These are phyloP conservation scores for Crithidia sp. DNA, from an alignment of 208 protist species.

Conservation along the genomic window DNA sequence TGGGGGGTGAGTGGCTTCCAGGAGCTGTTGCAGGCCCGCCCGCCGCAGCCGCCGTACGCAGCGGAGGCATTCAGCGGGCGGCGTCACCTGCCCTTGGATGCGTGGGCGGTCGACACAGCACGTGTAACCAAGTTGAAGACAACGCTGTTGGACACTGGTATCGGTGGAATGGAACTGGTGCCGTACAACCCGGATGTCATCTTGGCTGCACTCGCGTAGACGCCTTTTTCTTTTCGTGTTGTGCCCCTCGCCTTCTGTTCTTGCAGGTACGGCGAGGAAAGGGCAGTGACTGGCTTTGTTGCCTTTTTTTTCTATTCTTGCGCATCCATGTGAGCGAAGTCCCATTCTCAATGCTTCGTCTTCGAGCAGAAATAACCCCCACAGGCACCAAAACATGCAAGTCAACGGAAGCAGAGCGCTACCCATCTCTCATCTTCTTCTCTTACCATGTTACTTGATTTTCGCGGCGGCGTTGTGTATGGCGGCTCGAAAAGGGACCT, in stretches of 20 bases:
- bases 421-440: background rate
- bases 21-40: background rate
- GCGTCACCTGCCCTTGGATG: slow-evolving; percentile 32
- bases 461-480: no score
- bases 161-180: background rate
- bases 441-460: background rate
- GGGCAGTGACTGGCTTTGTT: no score
- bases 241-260: background rate
- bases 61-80: slow-evolving; percentile 19
- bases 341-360: no score
- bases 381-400: no score
- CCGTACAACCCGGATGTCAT: slow-evolving; percentile 32
- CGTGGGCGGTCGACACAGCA: slow-evolving; percentile 31
- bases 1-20: slow-evolving; percentile 16
- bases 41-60: slow-evolving; percentile 11
- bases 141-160: slow-evolving; percentile 24
- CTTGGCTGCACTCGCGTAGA: slow-evolving; percentile 15
- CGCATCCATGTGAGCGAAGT: no score
- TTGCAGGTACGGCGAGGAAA: background rate
- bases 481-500: no score
- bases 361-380: no score
- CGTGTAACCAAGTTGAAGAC: slow-evolving; percentile 16
- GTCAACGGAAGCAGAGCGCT: no score
- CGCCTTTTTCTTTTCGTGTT: background rate
- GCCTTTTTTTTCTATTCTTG: no score